These are phyloP conservation scores for Hevea brasiliensis DNA, from an alignment of 345 rosid genomes.

Conservation along the genomic window DNA sequence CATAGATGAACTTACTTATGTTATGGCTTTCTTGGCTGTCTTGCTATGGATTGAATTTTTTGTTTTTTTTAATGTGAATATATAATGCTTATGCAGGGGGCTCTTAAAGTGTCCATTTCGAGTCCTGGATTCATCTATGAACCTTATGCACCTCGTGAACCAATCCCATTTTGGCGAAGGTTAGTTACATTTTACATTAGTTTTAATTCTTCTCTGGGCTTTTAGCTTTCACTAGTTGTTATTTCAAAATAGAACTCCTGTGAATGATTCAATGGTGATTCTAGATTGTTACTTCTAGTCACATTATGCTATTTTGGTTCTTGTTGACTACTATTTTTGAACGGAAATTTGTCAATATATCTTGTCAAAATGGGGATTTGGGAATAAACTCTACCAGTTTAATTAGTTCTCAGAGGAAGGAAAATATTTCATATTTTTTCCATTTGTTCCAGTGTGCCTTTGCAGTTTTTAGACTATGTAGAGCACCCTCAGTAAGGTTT, in stretches of 20 bases:
- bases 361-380: neutral
- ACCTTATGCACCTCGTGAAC: slow-evolving; percentile 67
- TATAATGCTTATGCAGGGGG: slow-evolving; percentile 50
- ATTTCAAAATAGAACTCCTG: neutral
- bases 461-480: neutral
- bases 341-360: neutral
- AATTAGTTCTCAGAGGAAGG: neutral
- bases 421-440: neutral
- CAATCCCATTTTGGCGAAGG: slow-evolving; percentile 82
- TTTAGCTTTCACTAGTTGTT: slow-evolving; percentile 3
- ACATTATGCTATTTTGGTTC: slow-evolving; percentile 4
- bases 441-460: neutral
- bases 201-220: slow-evolving; percentile 3
- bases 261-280: slow-evolving; percentile 4
- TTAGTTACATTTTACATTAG: slow-evolving; percentile 27
- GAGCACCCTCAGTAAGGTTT: neutral
- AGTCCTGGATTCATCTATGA: slow-evolving; percentile 95
- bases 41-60: neutral
- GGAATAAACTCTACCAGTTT: neutral
- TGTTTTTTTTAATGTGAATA: slow-evolving; percentile 22
- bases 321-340: neutral
- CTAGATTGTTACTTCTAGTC: neutral
- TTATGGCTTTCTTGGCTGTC: slow-evolving; percentile 2
- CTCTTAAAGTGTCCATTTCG: slow-evolving; percentile 58
- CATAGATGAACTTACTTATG: too few species aligned